phyloP scores from a whole-genome alignment of 345 rosid genomes.

The Gossypium raimondii region DNA sequence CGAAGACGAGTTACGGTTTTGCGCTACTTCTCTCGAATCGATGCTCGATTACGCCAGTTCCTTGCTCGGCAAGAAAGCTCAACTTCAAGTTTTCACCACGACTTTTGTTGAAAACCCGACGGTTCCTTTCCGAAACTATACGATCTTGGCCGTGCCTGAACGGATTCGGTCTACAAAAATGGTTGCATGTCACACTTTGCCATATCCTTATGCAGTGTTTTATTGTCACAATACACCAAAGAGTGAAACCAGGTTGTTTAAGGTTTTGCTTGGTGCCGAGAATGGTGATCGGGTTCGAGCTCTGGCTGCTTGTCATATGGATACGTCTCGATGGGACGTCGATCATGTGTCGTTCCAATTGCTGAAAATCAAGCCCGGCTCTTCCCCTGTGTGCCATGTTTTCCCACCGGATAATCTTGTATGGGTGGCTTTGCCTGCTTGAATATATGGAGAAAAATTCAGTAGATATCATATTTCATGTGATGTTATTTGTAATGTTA shows the following conservation, averaged over 20 bases:
- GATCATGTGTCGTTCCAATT: slow-evolving; percentile 60
- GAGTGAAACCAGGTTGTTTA: slow-evolving; percentile 28
- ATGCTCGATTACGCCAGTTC: slow-evolving; percentile 48
- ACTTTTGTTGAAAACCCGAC: slow-evolving; percentile 11
- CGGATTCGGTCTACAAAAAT: slow-evolving; percentile 28
- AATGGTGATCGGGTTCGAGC: slow-evolving; percentile 52
- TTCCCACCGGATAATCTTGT: slow-evolving; percentile 56
- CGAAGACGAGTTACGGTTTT: slow-evolving; percentile 48
- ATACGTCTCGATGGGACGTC: slow-evolving; percentile 62
- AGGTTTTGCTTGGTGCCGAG: slow-evolving; percentile 40
- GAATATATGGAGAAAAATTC: not conserved
- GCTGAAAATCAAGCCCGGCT: slow-evolving; percentile 46
- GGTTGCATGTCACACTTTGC: slow-evolving; percentile 60
- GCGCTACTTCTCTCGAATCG: slow-evolving; percentile 67
- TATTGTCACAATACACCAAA: slow-evolving; percentile 55
- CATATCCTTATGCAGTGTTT: slow-evolving; percentile 62
- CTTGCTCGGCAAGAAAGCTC: slow-evolving; percentile 29
- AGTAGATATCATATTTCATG: not conserved
- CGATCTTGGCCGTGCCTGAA: slow-evolving; percentile 33
- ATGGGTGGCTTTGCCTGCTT: slow-evolving; percentile 46
- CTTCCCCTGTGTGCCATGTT: slow-evolving; percentile 68
- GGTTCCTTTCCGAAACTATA: slow-evolving; percentile 40
- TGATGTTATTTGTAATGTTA: not conserved
- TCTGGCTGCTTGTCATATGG: slow-evolving; percentile 66
- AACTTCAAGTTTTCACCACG: slow-evolving; percentile 27